Evolutionary conservation across 1,139 yeast species (phyloP), one percentile per base, ranked within the genome.

Genomic region (Eremothecium coryli): DNA sequence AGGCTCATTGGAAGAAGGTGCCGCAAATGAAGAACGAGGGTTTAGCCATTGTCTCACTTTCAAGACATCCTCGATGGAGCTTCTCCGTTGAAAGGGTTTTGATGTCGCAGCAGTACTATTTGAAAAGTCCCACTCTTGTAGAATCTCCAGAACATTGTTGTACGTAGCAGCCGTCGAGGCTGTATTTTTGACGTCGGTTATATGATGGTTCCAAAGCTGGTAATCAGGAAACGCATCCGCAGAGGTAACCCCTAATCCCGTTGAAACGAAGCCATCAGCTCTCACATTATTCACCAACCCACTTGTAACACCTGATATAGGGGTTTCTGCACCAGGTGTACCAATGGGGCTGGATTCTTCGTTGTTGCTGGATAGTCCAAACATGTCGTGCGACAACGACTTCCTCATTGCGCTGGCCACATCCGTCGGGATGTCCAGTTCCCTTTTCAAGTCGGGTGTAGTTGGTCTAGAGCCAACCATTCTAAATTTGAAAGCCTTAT

Each of bases 21-120:
- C 57, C 2, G 61, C 52, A 29, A 56, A 54, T 1, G 61, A 56
- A 37, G 58, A 53, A 32, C 61, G 42, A 10, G 61, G 61, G 35
- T 56, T 56, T 37, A 54, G 32, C 25, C 48, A 39, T 28, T 53
- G 58, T 34, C 58, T 45, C 13, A 55, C 48, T 44, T 53, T 49
- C 31, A 51, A 53, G 12, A 51, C 53, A 17, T 54, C 60, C 34
- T 54, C 54, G 7, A 53, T 41, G n/a, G 59, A 53, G 16, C 54
- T 41, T 10, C 58, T 37, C 35, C 58, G 44, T 12, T 14, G 36
- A n/a, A 18, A n/a, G 30, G 40, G 22, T 10, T 15, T 23, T 15
- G 24, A 31, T 9, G 24, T 35, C 18, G 38, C 14, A 8, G 27
- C 21, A 11, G 14, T 10, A 13, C 30, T 29, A 20, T 26, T 35